Evolutionary conservation across 202 grass and related monocot genomes (phyloP).

Genomic region (Schoenoplectus triqueter): DNA sequence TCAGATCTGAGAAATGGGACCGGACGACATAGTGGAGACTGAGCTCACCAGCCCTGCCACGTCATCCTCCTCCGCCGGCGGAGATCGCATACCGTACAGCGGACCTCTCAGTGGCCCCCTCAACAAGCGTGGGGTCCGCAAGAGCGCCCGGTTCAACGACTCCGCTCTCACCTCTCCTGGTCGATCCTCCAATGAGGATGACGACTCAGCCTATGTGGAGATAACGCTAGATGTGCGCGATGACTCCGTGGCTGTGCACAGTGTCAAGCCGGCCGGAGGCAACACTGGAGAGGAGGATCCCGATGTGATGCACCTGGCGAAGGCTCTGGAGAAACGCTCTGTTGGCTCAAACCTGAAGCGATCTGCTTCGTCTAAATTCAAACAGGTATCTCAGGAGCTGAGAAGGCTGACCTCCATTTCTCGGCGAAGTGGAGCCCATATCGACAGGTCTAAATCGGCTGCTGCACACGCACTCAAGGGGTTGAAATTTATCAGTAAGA

Average conservation of each 20-base stretch:
- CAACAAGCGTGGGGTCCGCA: conserved; percentile 55
- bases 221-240: conserved; percentile 85
- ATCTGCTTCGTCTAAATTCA: conserved; percentile 74
- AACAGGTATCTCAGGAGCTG: conserved; percentile 92
- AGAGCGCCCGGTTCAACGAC: conserved; percentile 72
- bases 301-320: conserved; percentile 60
- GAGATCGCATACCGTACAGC: conserved; percentile 25
- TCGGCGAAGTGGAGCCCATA: conserved; percentile 30
- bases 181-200: not conserved
- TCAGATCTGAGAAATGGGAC: conserved; percentile 37
- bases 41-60: not conserved
- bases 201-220: conserved; percentile 68
- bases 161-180: conserved; percentile 48
- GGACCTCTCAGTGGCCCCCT: conserved; percentile 68
- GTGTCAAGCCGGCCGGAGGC: conserved; percentile 55
- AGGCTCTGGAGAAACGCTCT: conserved; percentile 62
- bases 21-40: conserved; percentile 37
- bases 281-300: conserved; percentile 48
- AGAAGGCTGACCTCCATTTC: conserved; percentile 61
- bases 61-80: conserved; percentile 15
- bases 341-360: conserved; percentile 53
- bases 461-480: conserved; percentile 84
- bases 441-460: conserved; percentile 72
- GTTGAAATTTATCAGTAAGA: conserved; percentile 84
- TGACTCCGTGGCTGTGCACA: conserved; percentile 76